Evolutionary conservation across 768 basidiomycete species (phyloP).

Genomic region (Gymnopilus dilepis): DNA sequence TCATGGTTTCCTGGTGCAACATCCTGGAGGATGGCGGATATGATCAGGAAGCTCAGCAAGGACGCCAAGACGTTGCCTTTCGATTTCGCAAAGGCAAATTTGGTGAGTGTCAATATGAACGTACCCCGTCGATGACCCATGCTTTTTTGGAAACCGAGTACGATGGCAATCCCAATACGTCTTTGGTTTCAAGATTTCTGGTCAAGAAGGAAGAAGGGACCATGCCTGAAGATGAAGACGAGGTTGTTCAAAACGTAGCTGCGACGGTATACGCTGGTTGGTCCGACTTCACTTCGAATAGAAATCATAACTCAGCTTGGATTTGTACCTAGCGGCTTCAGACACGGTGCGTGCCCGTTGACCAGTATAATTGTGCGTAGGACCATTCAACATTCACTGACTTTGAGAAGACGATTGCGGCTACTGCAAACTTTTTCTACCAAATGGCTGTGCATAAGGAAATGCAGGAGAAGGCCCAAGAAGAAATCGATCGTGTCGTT

Average conservation of each 20-base stretch:
- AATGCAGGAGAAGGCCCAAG: too few species aligned
- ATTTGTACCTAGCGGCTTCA: slow-evolving; percentile 2
- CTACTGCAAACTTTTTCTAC: slow-evolving; percentile 28
- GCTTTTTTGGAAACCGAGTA: neutral
- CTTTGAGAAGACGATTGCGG: slow-evolving; percentile 1
- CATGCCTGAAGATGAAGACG: slow-evolving; percentile 10
- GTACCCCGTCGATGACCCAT: too few species aligned
- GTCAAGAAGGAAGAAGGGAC: neutral
- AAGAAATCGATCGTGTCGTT: slow-evolving; percentile 34
- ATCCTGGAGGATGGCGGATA: neutral
- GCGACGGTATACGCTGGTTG: slow-evolving; percentile 18
- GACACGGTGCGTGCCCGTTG: slow-evolving; percentile 8
- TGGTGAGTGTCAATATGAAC: slow-evolving; percentile 7
- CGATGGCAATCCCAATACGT: slow-evolving; percentile 9
- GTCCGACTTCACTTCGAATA: neutral
- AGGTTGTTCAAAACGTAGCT: slow-evolving; percentile 9
- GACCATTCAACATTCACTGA: neutral
- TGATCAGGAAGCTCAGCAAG: neutral
- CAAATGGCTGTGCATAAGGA: slow-evolving; percentile 35
- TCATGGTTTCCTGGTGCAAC: slow-evolving; percentile 25
- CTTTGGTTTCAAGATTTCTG: slow-evolving; percentile 15
- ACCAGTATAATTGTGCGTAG: neutral
- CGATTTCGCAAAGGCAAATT: slow-evolving; percentile 2
- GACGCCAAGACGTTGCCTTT: slow-evolving; percentile 11
- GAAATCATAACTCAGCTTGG: neutral